Base-by-base conservation (phyloP, 2,329 filamentous ascomycete genomes). In the Aspergillus terreus region DNA sequence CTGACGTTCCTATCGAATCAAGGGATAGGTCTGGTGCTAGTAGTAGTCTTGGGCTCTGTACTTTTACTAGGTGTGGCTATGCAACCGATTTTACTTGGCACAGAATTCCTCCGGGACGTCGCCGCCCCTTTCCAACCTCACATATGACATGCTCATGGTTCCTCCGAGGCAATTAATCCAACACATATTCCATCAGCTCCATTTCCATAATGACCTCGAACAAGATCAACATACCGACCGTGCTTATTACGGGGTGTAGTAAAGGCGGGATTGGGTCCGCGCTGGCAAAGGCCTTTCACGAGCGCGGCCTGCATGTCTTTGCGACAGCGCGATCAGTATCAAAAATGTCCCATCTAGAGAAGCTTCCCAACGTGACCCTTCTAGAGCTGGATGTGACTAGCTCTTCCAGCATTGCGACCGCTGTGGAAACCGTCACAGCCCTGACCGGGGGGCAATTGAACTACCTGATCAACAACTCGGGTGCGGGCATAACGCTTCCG, bases 401-500 rank as follows among this genome's bases (percentile, higher is more conserved):
- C 1, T 44, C 58, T 4, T 15, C 47, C 10, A 63, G 59, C 11
- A 69, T 72, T 46, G 60, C 70, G 15, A 63, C 64, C 15, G 62
- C 63, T 6, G 55, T 62, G 4, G 55, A 56, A n/a, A 53, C 56
- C 7, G 58, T 68, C 27, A 54, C 52, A 23, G 49, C 48, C 6
- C 17, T 53, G 14, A 71, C 70, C 0, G 64, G 63, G 10, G 71
- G 71, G 11, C 64, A 46, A 6, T 61, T 77, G 7, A 66, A 76
- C 49, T 59, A 64, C 30, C 59, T 77, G 0, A 59, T 78, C 50
- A 78, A 78, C 60, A 79, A 78, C 49, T 71, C 76, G 11, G 76
- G 70, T 2, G 44, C 49, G 2, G 58, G 56, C n/a, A 64, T 63
- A n/a, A 55, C 63, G 9, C 62, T 62, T 51, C 76, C 74, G 1